phyloP scores from a whole-genome alignment of 2,329 filamentous ascomycete genomes.

The Leptoxyphium fumago region DNA sequence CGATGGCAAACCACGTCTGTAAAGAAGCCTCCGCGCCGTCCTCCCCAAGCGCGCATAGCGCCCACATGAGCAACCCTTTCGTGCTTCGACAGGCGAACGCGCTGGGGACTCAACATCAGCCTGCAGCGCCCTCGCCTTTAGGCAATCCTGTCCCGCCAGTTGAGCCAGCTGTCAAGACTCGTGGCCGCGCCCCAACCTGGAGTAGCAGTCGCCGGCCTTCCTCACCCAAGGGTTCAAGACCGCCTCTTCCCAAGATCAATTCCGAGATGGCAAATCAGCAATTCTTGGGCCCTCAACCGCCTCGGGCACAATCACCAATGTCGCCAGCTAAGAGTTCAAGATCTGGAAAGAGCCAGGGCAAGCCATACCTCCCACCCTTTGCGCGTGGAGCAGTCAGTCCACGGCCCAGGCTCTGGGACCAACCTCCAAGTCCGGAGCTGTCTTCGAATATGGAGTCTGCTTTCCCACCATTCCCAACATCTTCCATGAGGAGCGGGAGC shows the following conservation, averaged over 20 bases:
- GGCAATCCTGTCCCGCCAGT: slow-evolving; percentile 50
- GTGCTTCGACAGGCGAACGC: slow-evolving; percentile 5
- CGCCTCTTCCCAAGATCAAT: slow-evolving; percentile 16
- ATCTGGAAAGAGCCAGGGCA: slow-evolving; percentile 13
- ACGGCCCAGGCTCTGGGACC: slow-evolving; percentile 15
- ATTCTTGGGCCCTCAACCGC: slow-evolving; percentile 20
- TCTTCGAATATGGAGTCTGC: slow-evolving; percentile 34
- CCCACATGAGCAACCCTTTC: slow-evolving; percentile 14
- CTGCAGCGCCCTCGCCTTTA: background rate
- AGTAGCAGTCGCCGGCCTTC: slow-evolving; percentile 17
- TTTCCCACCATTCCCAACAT: slow-evolving; percentile 38
- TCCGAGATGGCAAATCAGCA: slow-evolving; percentile 16
- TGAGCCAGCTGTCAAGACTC: slow-evolving; percentile 27
- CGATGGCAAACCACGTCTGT: slow-evolving; percentile 76
- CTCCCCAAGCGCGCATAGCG: slow-evolving; percentile 5
- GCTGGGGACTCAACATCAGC: slow-evolving; percentile 6
- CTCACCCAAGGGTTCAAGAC: slow-evolving; percentile 7
- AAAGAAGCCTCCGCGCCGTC: slow-evolving; percentile 11
- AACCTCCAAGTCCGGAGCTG: slow-evolving; percentile 27
- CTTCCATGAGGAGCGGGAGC: slow-evolving; percentile 1
- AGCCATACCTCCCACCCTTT: slow-evolving; percentile 22
- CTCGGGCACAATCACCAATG: slow-evolving; percentile 40
- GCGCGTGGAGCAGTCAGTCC: slow-evolving; percentile 17
- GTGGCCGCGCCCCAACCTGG: slow-evolving; percentile 5
- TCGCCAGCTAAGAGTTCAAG: slow-evolving; percentile 19